Evolutionary conservation across 2,329 filamentous ascomycete genomes (phyloP), one percentile per base, ranked within the genome.

Genomic region (Alternaria hordeiaustralica): DNA sequence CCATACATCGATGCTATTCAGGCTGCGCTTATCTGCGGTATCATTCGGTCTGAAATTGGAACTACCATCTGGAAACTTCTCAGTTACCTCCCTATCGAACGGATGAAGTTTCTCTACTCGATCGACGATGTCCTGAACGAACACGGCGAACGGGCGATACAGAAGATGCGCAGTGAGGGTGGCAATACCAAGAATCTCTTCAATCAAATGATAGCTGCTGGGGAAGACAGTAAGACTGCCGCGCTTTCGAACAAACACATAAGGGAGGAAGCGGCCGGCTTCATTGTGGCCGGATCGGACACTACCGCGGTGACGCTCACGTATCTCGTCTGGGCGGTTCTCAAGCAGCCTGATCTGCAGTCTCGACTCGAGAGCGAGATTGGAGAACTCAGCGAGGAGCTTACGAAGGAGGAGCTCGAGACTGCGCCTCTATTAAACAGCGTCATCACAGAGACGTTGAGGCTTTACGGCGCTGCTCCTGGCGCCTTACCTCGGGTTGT

Each of bases 391-490:
- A 61, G 57, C 8, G 65, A 68, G 3, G 65, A 65, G 9, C 66
- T 75, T 43, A 66, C 30, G 0, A 64, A 71, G 46, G 60, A 66
- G 30, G 73, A 79, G 13, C 66, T 81, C 0, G 75, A 76, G 13
- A 55, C 53, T 3, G 66, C 76, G 3, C 75, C 79, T 2, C 12
- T 79, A 3, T 65, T 81, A 13, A 77, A 80, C 56, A 74, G 75
- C 6, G 75, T 80, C 3, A 78, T 83, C 33, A 69, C 80, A 25
- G 81, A 83, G 56, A 80, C 80, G 3, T 63, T 81, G 18, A 75
- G 81, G 1, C 60, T 82, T 11, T 79, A 79, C 56, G 73, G 76
- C 50, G 75, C 78, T 43, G 79, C 77, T 6, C 78, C 79, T 4
- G 73, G 72, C 18, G 74, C 71, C 44, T 66, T 81, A 7, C 79